These are phyloP conservation scores for Talaromyces sp. DNA, from an alignment of 2,329 filamentous ascomycete species.

Conservation along the genomic window DNA sequence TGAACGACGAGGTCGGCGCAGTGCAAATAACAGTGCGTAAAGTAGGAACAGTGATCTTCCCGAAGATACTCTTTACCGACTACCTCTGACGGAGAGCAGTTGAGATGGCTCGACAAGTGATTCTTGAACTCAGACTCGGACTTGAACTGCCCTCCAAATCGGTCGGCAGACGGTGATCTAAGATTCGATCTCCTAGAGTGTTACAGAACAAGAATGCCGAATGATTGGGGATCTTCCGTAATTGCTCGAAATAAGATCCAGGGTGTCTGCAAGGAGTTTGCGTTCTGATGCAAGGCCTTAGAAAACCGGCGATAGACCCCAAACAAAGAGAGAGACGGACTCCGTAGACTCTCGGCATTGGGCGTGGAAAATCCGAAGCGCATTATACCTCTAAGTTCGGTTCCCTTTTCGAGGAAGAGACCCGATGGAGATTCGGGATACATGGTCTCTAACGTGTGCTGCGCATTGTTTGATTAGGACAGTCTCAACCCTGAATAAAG, in stretches of 20 bases:
- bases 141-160: constrained; percentile 11
- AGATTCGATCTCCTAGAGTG: constrained; percentile 2
- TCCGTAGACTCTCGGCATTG: constrained; percentile 7
- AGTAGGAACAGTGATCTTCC: constrained; percentile 13
- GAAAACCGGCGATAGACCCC: constrained; percentile 17
- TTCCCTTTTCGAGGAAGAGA: constrained; percentile 10
- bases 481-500: neutral
- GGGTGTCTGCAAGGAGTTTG: constrained; percentile 5
- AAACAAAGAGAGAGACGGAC: constrained; percentile 16
- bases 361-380: constrained; percentile 13
- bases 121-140: constrained; percentile 16
- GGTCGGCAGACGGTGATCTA: constrained; percentile 13
- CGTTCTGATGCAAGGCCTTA: constrained; percentile 13
- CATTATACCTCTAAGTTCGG: neutral
- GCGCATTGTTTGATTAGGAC: neutral
- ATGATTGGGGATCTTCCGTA: constrained; percentile 8
- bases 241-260: constrained; percentile 7
- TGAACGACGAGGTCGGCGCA: neutral
- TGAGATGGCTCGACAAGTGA: constrained; percentile 7
- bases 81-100: constrained; percentile 2
- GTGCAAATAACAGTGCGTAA: no score
- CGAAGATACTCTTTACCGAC: neutral
- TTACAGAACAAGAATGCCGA: constrained; percentile 7
- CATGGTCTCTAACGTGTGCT: constrained; percentile 6
- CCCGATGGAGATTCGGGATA: neutral